Evolutionary conservation across 1,284 basidiomycete genomes (phyloP).

Genomic region (Microbotryum intermedium): DNA sequence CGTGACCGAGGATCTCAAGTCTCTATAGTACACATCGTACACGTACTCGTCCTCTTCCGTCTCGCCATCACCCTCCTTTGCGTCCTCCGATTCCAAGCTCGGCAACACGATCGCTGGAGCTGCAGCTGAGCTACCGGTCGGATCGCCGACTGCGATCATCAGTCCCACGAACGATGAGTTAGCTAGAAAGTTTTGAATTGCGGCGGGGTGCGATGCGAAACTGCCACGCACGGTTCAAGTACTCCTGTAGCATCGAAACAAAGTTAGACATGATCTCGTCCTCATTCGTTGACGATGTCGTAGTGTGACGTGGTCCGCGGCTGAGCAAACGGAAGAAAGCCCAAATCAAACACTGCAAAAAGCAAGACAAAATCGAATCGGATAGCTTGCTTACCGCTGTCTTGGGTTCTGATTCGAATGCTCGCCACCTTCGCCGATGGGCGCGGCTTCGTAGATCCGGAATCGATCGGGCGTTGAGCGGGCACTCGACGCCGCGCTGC

Average conservation of each 20-base stretch:
- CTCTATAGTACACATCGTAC: constrained; percentile 34
- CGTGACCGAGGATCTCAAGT: background rate
- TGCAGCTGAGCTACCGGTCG: background rate
- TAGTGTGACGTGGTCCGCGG: too few species aligned
- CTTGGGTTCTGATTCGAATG: too few species aligned
- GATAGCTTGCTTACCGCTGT: too few species aligned
- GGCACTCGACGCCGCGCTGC: too few species aligned
- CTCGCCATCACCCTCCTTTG: constrained; percentile 1
- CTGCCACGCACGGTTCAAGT: constrained; percentile 26
- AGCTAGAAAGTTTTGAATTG: background rate
- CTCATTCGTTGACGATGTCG: background rate
- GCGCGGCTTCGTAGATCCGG: background rate
- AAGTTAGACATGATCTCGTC: constrained; percentile 30
- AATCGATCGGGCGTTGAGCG: background rate
- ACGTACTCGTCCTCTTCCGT: constrained; percentile 24
- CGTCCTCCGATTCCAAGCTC: background rate
- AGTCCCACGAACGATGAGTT: too few species aligned
- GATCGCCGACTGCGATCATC: constrained; percentile 6
- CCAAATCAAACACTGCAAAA: background rate
- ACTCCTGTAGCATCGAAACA: constrained; percentile 33
- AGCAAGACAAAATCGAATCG: background rate
- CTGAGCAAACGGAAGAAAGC: background rate
- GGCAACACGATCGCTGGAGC: background rate
- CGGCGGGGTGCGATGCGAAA: too few species aligned
- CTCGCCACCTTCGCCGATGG: background rate